A percentile compares a stretch with the other conserved stretches of the same genome.
Evolutionary conservation across 805 yeast genomes (phyloP).

Genomic region (Ogataea angusta): DNA sequence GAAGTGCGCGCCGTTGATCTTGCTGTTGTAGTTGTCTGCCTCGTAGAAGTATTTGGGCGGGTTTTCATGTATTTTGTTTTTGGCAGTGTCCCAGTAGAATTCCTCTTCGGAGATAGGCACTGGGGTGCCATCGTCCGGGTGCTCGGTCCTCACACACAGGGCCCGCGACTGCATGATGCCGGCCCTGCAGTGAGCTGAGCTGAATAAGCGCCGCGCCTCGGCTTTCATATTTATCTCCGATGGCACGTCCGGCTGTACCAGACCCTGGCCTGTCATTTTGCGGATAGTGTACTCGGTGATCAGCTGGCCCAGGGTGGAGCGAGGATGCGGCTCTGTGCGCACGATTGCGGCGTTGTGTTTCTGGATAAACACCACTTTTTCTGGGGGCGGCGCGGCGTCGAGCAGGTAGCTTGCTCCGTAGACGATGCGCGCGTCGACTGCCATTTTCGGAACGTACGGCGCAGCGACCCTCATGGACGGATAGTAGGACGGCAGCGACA

Average conservation of each 20-base stretch:
- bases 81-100: constrained; percentile 9
- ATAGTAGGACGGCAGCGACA: constrained; percentile 15
- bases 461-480: constrained; percentile 28
- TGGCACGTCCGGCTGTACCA: constrained; percentile 4
- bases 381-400: constrained; percentile 32
- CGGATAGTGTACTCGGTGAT: constrained; percentile 13
- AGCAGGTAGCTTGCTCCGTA: constrained; percentile 36
- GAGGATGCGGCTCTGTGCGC: constrained; percentile 2
- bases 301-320: constrained; percentile 5
- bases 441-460: constrained; percentile 24
- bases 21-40: constrained; percentile 32
- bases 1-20: constrained; percentile 38
- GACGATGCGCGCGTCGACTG: constrained; percentile 31
- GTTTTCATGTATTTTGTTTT: neutral
- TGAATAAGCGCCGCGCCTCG: constrained; percentile 1
- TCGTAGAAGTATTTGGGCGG: constrained; percentile 40
- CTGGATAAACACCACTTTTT: constrained; percentile 31
- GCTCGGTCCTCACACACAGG: neutral
- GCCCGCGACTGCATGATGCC: neutral
- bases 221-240: constrained; percentile 1
- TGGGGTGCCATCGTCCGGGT: neutral
- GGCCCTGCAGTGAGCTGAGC: neutral
- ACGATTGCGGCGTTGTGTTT: constrained; percentile 18
- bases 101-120: constrained; percentile 7
- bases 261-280: constrained; percentile 1